Base-by-base conservation (phyloP, 495 filamentous ascomycete genomes). In the Thermochaetoides thermophila region DNA sequence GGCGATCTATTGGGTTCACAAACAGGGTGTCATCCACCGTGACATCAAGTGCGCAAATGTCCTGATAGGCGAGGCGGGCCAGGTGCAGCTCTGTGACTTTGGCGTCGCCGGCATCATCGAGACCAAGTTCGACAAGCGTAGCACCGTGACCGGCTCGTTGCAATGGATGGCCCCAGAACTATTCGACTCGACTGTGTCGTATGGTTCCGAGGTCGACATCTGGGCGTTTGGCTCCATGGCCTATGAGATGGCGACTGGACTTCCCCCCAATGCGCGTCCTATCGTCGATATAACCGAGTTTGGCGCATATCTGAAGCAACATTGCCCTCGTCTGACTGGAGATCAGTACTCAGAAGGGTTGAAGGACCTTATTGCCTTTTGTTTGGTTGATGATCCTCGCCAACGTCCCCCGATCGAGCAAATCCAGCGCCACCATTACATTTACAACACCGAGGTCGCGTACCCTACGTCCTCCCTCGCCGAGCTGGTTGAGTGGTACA, bases 121-220 rank as follows among this genome's bases (percentile, higher is more conserved):
- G 43, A 81, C 73, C 9, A 81, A 80, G 37, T 50, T 74, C 26
- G 80, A 87, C 45, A 97, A 95, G 55, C 65, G 89, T 18, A 78
- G 77, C 3, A 97, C 89, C 0, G 84, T 94, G 52, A 81, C 96
- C 27, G 89, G 89, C 7, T 95, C 89, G 5, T 81, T 81, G 11
- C 75, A 94, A 56, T 97, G 87, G 84, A 93, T 96, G 86, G 81
- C 89, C 1, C 89, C 84, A 0, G 89, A 97, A 49, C 69, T 91
- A 38, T 76, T 83, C 37, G 63, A 65, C 8, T 55, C 60, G 3
- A 56, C 58, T 1, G 55, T 63, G 14, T 64, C 66, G 20, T 74
- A 78, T 45, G 70, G 66, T 45, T 73, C 70, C 8, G 59, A 84
- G 56, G 76, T 95, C 38, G 89, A 97, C 47, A 83, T 92, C 25